Conservation (phyloP, 169 alveolate species). For the Cryptosporidium xiaoi region DNA sequence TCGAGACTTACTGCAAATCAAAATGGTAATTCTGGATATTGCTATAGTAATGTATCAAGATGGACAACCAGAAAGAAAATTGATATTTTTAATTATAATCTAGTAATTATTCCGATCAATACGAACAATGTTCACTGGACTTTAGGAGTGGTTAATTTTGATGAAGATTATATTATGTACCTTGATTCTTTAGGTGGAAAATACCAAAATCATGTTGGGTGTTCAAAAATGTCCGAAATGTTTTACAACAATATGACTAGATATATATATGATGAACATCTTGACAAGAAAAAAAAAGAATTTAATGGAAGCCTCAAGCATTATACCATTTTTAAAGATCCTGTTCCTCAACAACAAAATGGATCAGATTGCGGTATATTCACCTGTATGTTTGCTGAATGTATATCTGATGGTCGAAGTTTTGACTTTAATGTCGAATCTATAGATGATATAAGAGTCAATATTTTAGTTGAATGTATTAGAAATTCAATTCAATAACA, state of each 20-base stretch:
- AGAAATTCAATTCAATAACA: not conserved
- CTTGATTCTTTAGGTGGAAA: constrained; percentile 85
- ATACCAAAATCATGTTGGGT: constrained; percentile 36
- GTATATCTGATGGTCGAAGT: constrained; percentile 81
- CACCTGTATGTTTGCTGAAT: constrained; percentile 88
- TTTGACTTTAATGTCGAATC: constrained; percentile 81
- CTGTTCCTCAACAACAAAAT: constrained; percentile 85
- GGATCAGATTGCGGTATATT: constrained; percentile 91
- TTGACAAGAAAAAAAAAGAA: constrained; percentile 77
- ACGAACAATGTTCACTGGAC: constrained; percentile 87
- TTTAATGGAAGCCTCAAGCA: constrained; percentile 11
- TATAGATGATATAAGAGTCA: constrained; percentile 25
- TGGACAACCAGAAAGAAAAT: constrained; percentile 88
- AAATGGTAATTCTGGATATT: constrained; percentile 72
- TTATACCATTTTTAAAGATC: constrained; percentile 11
- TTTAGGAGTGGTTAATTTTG: constrained; percentile 86
- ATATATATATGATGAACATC: constrained; percentile 84
- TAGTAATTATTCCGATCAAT: constrained; percentile 86
- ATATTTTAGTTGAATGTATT: constrained; percentile 55
- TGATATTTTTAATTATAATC: constrained; percentile 83
- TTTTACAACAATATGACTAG: constrained; percentile 72
- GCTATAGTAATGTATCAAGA: constrained; percentile 84
- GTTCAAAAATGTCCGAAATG: constrained; percentile 35
- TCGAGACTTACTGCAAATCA: constrained; percentile 77
- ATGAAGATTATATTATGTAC: constrained; percentile 77